Base-by-base conservation (phyloP, 306 rosid genomes). In the Sechiopsis laciniata region DNA sequence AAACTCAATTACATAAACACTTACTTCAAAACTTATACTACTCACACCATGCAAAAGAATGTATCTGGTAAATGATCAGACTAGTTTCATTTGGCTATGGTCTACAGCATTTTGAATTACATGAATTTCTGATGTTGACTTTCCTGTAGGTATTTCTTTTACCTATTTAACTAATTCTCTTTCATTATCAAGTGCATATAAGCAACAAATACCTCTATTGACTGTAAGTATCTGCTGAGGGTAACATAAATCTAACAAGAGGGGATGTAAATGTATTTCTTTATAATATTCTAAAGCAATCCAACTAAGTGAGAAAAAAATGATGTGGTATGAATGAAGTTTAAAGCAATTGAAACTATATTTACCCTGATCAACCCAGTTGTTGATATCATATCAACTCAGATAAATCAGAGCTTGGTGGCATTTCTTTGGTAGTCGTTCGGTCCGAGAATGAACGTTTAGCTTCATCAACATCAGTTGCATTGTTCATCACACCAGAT, bases 351-450 rank as follows among this genome's bases (percentile, higher is more conserved):
- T 55, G 64, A 19, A 72, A 42, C 57, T 19, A 46, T n/a, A n/a
- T n/a, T 70, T 59, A 94, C 98, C 91, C 91, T 94, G 65, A 94
- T 80, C 78, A 85, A 78, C 80, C 92, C 97, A 29, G 97, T 86
- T 78, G 76, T 10, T 1, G 86, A 75, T 48, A 77, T 74, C 51
- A 75, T 48, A 77, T 74, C 51, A 90, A 76, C 76, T 88, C 88
- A 50, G 78, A 79, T 74, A 76, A 80, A 77, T 76, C 74, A 65
- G 83, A 75, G 59, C 81, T 80, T 4, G 87, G 81, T 60, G 80
- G 83, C 75, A 78, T 16, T 74, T 85, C 79, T 65, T 78, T 19
- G 52, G 74, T 78, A 80, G 74, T 74, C 80, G 84, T 63, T 60
- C 84, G 82, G 37, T 81, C 86, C 65, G 81, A 46, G 55, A 77